These are phyloP conservation scores for Calocera cornea DNA, from an alignment of 768 basidiomycete genomes.

Conservation along the genomic window DNA sequence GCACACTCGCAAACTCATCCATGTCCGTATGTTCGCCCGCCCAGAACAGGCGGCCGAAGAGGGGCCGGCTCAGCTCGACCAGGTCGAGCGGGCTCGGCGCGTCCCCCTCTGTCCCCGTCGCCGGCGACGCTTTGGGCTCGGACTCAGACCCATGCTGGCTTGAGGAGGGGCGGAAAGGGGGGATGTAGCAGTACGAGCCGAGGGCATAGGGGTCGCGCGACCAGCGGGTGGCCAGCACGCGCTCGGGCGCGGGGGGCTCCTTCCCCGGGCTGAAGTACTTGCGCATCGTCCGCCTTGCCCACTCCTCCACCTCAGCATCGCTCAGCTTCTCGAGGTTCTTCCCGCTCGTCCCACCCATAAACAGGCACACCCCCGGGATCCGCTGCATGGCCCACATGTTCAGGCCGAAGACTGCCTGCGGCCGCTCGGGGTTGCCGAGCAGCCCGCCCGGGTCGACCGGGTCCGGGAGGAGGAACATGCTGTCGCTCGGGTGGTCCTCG, in stretches of 20 bases:
- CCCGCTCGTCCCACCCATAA: neutral
- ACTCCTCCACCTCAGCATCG: neutral
- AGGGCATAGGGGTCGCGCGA: neutral
- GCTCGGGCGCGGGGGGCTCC: neutral
- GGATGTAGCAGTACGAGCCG: neutral
- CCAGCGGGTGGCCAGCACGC: neutral
- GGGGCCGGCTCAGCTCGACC: neutral
- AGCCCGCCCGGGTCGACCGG: neutral
- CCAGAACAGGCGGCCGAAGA: slow-evolving; percentile 8
- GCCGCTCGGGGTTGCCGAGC: neutral
- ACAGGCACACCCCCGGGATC: neutral
- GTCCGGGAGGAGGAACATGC: slow-evolving; percentile 15
- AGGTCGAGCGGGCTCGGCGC: neutral
- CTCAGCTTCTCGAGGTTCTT: neutral
- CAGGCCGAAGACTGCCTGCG: neutral
- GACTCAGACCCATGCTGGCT: too few relatives aligned
- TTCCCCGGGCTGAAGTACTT: neutral
- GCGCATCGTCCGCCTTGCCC: neutral
- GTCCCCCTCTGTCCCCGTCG: neutral
- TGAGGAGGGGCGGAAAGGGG: neutral
- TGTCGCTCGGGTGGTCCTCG: neutral
- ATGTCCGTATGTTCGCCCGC: slow-evolving; percentile 11
- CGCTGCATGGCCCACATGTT: neutral
- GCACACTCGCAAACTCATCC: slow-evolving; percentile 10
- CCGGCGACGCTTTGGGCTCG: neutral